Evolutionary conservation across 768 basidiomycete genomes (phyloP).

Genomic region (Leucosporidium creatinivorum): DNA sequence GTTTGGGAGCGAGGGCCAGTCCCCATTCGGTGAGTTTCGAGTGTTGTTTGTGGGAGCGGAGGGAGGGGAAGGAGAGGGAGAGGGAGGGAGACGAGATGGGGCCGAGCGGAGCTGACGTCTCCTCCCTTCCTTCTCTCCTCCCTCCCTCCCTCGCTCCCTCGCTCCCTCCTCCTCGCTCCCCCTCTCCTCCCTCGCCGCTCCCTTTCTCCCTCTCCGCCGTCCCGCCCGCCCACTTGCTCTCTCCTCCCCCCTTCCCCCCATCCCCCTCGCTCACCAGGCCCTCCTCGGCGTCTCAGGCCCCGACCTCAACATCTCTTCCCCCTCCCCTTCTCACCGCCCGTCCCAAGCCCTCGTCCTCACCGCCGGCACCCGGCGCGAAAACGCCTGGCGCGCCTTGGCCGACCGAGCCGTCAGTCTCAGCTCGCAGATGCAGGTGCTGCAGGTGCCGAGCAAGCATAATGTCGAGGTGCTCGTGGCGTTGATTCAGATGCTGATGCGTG

Average conservation of each 20-base stretch:
- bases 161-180: too few species aligned
- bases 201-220: too few species aligned
- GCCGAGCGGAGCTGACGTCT: too few species aligned
- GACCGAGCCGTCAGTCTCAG: conserved; percentile 24
- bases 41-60: too few species aligned
- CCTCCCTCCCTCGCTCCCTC: too few species aligned
- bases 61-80: too few species aligned
- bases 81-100: too few species aligned
- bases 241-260: too few species aligned
- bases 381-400: conserved; percentile 31
- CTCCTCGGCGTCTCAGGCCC: conserved; percentile 29
- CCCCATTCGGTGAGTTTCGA: conserved; percentile 17
- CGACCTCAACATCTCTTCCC: conserved; percentile 16
- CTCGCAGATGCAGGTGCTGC: conserved; percentile 19
- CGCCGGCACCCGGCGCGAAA: conserved; percentile 24
- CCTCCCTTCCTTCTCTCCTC: too few species aligned
- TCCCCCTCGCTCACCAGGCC: background rate
- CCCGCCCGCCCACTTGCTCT: too few species aligned
- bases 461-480: conserved; percentile 23
- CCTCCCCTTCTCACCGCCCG: too few species aligned
- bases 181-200: too few species aligned
- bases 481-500: conserved; percentile 31
- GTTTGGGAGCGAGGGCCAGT: conserved; percentile 26
- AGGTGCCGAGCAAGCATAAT: conserved; percentile 17
- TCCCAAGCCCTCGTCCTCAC: conserved; percentile 22